phyloP scores from a whole-genome alignment of 2,329 filamentous ascomycete genomes.

The Colletotrichum sp. region DNA sequence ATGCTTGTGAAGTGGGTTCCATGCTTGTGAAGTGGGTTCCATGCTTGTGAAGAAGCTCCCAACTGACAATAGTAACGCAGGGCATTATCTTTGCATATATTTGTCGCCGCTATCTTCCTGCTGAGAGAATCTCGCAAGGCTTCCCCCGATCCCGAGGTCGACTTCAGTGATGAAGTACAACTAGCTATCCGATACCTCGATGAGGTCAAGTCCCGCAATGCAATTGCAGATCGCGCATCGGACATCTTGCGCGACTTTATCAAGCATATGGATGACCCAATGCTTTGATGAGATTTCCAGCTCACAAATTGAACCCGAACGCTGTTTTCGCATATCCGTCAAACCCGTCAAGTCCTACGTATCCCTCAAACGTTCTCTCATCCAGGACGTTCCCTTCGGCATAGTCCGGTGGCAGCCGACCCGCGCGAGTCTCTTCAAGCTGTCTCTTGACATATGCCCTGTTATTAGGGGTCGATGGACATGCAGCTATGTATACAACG shows the following conservation, averaged over 20 bases:
- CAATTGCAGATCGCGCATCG: not conserved
- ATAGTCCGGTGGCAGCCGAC: constrained; percentile 48
- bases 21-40: not conserved
- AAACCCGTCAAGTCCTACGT: not conserved
- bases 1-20: not conserved
- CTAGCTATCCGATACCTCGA: constrained; percentile 1
- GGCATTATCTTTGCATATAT: constrained; percentile 5
- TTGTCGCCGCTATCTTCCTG: constrained; percentile 3
- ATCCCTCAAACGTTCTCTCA: constrained; percentile 4
- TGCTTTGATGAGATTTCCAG: not conserved
- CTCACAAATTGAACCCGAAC: not conserved
- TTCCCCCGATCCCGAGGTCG: not conserved
- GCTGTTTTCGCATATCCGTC: not conserved
- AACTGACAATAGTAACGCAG: not conserved
- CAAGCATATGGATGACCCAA: not conserved
- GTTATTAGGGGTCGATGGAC: constrained; percentile 34
- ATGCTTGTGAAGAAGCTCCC: not conserved
- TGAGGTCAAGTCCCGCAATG: constrained; percentile 6
- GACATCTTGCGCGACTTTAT: not conserved
- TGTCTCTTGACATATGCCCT: constrained; percentile 26
- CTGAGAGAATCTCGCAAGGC: not conserved
- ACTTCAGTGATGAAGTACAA: not conserved
- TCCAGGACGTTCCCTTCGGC: constrained; percentile 34
- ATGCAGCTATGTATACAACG: constrained; percentile 40
- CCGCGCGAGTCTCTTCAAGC: constrained; percentile 34